Percentiles rank a stretch among this genome's conserved stretches.
Conservation (phyloP, 2,329 filamentous ascomycete genomes). For the Cadophora sp. region DNA sequence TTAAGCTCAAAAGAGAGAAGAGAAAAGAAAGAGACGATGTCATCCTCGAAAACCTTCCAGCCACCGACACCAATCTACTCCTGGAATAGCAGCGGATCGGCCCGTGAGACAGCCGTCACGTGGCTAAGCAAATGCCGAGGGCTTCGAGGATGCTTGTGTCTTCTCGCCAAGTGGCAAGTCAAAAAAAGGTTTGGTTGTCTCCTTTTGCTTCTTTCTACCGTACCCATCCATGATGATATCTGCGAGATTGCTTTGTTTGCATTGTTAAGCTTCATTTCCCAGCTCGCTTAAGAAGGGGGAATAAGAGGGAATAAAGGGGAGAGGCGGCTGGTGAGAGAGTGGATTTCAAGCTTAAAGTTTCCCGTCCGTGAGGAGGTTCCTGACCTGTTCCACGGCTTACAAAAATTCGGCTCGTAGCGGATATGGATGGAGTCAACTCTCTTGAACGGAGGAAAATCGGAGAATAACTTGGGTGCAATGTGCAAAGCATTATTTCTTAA, state of each 20-base stretch:
- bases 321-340: neutral
- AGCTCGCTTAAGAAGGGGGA: neutral
- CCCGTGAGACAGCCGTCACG: neutral
- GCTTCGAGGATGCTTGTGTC: constrained; percentile 6
- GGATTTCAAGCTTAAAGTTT: no score
- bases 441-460: neutral
- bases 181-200: no score
- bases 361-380: no score
- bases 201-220: neutral
- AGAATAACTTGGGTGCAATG: neutral
- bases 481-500: constrained; percentile 6
- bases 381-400: no score
- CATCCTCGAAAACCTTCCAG: neutral
- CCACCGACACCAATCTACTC: neutral
- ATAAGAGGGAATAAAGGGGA: neutral
- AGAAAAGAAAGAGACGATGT: neutral
- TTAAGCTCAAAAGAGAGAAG: no score
- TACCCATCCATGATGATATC: neutral
- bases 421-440: no score
- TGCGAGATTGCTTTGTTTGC: neutral
- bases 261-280: neutral
- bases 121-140: constrained; percentile 9
- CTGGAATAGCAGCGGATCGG: constrained; percentile 2
- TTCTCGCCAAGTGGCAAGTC: constrained; percentile 1
- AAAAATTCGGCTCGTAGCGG: no score